These are phyloP conservation scores for Eucalyptus globulus DNA, from an alignment of 345 rosid genomes.

Conservation along the genomic window DNA sequence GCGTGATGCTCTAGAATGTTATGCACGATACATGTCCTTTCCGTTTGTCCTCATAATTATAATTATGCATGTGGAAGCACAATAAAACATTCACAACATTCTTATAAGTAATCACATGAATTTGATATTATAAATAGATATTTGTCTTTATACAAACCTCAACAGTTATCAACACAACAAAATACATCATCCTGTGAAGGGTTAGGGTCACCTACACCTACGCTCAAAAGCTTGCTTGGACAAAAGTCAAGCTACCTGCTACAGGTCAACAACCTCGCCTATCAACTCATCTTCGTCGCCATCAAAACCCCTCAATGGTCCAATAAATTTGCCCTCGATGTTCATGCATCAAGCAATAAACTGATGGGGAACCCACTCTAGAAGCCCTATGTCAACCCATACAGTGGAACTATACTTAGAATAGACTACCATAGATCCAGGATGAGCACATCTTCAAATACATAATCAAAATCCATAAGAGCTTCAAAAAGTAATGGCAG, in stretches of 20 bases:
- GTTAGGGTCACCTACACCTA: not conserved
- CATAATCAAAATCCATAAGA: too few species aligned
- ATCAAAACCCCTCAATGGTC: not conserved
- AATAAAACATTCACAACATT: too few species aligned
- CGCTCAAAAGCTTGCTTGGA: not conserved
- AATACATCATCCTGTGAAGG: not conserved
- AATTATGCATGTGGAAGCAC: not conserved
- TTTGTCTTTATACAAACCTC: not conserved
- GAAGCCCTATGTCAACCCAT: not conserved
- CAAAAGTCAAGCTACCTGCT: not conserved
- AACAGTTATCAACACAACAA: not conserved
- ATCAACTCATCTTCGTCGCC: not conserved
- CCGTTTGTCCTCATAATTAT: not conserved
- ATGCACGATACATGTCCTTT: not conserved
- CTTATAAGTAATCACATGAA: not conserved
- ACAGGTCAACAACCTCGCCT: not conserved
- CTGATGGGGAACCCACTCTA: not conserved
- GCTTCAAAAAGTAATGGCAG: too few species aligned
- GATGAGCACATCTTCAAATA: too few species aligned
- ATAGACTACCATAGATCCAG: too few species aligned
- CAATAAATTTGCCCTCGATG: not conserved
- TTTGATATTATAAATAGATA: too few species aligned
- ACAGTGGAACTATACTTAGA: too few species aligned
- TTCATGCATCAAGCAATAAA: not conserved
- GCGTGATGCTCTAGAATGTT: not conserved